Base-by-base conservation (phyloP, 75 land plant species). In the Selaginella tamariscina region DNA sequence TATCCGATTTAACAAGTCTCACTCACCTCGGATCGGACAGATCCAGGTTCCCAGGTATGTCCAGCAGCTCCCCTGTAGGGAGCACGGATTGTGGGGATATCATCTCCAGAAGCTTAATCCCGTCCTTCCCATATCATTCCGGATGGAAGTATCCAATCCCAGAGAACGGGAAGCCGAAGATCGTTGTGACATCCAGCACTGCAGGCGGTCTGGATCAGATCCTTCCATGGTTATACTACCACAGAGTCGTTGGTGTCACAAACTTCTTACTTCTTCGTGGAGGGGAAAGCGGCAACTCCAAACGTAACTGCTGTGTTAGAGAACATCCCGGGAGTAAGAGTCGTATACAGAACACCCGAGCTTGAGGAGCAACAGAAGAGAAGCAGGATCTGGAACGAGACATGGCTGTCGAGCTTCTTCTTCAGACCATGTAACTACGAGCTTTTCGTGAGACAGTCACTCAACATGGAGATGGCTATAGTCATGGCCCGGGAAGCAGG, bases 191-290 rank as follows among this genome's bases (percentile, higher is more conserved):
- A 2, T 69, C 92, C 56, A 91, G 92, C 70, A 91, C 96, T 24
- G 85, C 96, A 27, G 96, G 91, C 59, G 86, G 93, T 29, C 72
- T 91, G 27, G 97, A 91, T 28, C 97, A 91, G 83, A 91, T 88
- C 68, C 59, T 93, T 24, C 95, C 97, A 13, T 91, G 97, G 97
- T 65, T 88, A 57, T 88, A 73, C 55, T 93, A 86, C 55, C 98
- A 93, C 68, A 9, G 68, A 8, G 33, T 18, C 15, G 33, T 66
- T 1, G 68, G 68, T 24, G 68, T 66, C 39, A 33, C 54, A 11
- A 24, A 18, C 21, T 66, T 66, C 33, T 32, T 66, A 11, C 44
- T 22, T 66, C 49, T 66, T 66, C 33, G 68, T 66, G 68, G 68
- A 66, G 68, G 44, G 68, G 11, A 32, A 66, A 24, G 68, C 68